Evolutionary conservation across 1,139 yeast species (phyloP).

Genomic region (Lodderomyces oxycetoniae): DNA sequence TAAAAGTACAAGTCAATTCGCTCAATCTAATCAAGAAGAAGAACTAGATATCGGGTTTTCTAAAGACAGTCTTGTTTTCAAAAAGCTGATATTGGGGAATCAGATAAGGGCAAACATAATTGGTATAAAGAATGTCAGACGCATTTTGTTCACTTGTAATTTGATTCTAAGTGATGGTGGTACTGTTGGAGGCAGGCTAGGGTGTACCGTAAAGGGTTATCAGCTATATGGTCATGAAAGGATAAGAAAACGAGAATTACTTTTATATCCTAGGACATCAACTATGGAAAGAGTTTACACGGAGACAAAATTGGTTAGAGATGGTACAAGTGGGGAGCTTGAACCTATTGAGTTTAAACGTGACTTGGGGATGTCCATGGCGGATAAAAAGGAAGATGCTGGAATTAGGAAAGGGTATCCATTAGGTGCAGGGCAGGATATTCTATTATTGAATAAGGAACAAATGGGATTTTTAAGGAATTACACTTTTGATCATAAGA

Average conservation of each 20-base stretch:
- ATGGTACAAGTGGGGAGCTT: constrained; percentile 9
- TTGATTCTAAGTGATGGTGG: constrained; percentile 39
- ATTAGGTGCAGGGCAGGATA: constrained; percentile 24
- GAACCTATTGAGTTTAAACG: constrained; percentile 15
- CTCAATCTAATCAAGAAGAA: not conserved
- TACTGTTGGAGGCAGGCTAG: constrained; percentile 42
- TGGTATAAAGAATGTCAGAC: constrained; percentile 54
- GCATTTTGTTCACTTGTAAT: constrained; percentile 63
- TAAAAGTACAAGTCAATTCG: not conserved
- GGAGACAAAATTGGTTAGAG: constrained; percentile 29
- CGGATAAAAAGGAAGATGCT: constrained; percentile 41
- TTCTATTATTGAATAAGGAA: constrained; percentile 25
- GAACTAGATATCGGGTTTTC: constrained; percentile 4
- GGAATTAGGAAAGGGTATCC: constrained; percentile 27
- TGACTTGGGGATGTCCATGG: constrained; percentile 14
- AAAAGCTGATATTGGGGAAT: constrained; percentile 11
- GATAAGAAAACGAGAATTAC: constrained; percentile 29
- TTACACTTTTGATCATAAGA: constrained; percentile 34
- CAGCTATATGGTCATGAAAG: constrained; percentile 55
- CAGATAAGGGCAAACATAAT: constrained; percentile 38
- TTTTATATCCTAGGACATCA: constrained; percentile 40
- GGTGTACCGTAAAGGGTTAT: constrained; percentile 70
- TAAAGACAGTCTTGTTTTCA: constrained; percentile 10
- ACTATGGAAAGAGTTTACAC: constrained; percentile 49
- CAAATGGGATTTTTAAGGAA: constrained; percentile 28